A percentile compares a stretch with the other conserved stretches of the same genome.
Evolutionary conservation across 495 filamentous ascomycete genomes (phyloP).

Genomic region (Bacidia gigantensis): DNA sequence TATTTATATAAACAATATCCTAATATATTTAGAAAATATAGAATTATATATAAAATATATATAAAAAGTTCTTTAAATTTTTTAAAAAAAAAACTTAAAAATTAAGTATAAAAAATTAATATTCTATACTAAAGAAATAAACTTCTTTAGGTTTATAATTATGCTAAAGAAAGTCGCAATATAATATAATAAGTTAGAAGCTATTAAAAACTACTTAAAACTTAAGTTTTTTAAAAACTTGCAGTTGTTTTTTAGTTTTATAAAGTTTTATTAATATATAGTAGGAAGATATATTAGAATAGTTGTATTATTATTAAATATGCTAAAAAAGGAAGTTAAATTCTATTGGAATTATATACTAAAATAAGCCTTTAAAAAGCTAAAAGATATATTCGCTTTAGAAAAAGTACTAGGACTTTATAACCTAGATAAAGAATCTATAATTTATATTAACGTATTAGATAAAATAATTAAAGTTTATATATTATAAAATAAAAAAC

Average conservation of each 20-base stretch:
- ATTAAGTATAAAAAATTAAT: conserved; percentile 20
- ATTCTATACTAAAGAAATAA: conserved; percentile 16
- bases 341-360: neutral
- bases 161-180: conserved; percentile 14
- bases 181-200: conserved; percentile 14
- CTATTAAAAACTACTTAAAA: conserved; percentile 9
- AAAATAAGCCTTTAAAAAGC: neutral
- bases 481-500: neutral
- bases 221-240: conserved; percentile 11
- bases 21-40: conserved; percentile 16
- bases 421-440: neutral
- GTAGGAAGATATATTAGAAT: conserved; percentile 20
- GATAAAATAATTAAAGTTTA: neutral
- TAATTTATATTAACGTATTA: neutral
- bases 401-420: neutral
- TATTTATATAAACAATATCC: conserved; percentile 20
- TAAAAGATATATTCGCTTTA: neutral
- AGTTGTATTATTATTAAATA: conserved; percentile 7
- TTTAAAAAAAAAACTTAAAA: conserved; percentile 12
- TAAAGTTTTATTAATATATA: conserved; percentile 23
- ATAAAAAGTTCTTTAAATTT: conserved; percentile 8
- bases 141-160: conserved; percentile 21
- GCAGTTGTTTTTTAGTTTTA: conserved; percentile 22
- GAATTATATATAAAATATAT: conserved; percentile 18
- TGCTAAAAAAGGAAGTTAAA: conserved; percentile 11